Evolutionary conservation across 2,329 filamentous ascomycete genomes (phyloP).

Genomic region (Talaromyces sp.): DNA sequence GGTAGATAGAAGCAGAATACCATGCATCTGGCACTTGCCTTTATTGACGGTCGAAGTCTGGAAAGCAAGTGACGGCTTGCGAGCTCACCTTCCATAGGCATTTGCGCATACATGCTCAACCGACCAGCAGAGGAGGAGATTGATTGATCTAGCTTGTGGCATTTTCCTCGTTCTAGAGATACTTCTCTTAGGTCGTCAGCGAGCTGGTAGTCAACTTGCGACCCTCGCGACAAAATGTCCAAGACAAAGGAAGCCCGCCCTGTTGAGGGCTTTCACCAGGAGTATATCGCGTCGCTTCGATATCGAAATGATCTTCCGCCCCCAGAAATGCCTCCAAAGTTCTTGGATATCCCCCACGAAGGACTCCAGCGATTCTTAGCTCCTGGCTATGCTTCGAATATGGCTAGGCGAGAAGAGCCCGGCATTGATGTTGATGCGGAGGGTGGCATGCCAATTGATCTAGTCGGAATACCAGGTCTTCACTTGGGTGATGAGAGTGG

Average conservation of each 20-base stretch:
- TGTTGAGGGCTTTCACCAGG: conserved; percentile 66
- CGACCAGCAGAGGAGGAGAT: not conserved
- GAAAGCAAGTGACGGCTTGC: not conserved
- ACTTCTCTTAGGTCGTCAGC: not conserved
- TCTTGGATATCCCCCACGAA: conserved; percentile 93
- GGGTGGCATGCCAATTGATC: conserved; percentile 92
- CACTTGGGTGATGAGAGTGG: conserved; percentile 94
- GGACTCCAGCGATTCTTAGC: conserved; percentile 88
- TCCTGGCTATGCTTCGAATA: conserved; percentile 80
- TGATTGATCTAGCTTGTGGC: not conserved
- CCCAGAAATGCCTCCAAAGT: conserved; percentile 89
- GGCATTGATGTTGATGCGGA: conserved; percentile 98
- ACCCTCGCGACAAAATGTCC: conserved; percentile 31
- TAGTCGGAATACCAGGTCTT: conserved; percentile 90
- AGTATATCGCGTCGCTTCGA: conserved; percentile 93
- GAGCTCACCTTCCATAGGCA: not conserved
- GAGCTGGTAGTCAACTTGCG: not conserved
- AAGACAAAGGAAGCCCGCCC: conserved; percentile 39
- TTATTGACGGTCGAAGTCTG: not conserved
- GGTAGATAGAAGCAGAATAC: not conserved
- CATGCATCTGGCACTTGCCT: not conserved
- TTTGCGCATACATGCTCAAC: not conserved
- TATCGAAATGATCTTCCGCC: conserved; percentile 95
- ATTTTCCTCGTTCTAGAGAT: not conserved
- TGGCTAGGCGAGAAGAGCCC: conserved; percentile 85